These are phyloP conservation scores for Diplodia scrobiculata DNA, from an alignment of 2,329 filamentous ascomycete genomes.

Conservation along the genomic window DNA sequence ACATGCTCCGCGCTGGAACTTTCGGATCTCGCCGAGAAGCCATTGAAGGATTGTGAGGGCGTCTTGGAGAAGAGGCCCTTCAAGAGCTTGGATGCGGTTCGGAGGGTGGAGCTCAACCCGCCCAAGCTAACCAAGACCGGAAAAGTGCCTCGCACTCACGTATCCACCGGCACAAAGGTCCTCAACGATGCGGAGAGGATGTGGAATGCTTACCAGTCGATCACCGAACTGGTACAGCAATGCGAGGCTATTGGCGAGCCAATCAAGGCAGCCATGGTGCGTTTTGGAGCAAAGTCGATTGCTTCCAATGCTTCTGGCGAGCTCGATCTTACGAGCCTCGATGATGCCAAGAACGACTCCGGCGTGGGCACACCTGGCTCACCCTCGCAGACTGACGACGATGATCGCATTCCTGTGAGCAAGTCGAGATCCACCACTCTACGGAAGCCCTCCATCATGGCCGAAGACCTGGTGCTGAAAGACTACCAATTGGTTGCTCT, in stretches of 20 bases:
- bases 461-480: slow-evolving; percentile 75
- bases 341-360: slow-evolving; percentile 57
- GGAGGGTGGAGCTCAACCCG: slow-evolving; percentile 58
- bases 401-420: slow-evolving; percentile 45
- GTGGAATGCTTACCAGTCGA: slow-evolving; percentile 75
- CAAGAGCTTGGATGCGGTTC: slow-evolving; percentile 63
- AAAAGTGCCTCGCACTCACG: slow-evolving; percentile 48
- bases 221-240: slow-evolving; percentile 76
- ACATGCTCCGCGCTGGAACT: slow-evolving; percentile 73
- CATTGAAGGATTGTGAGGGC: slow-evolving; percentile 66
- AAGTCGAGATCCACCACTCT: slow-evolving; percentile 52
- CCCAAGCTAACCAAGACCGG: slow-evolving; percentile 37
- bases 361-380: slow-evolving; percentile 66
- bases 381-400: slow-evolving; percentile 43
- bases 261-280: slow-evolving; percentile 64
- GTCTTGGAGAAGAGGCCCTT: slow-evolving; percentile 79
- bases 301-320: slow-evolving; percentile 59
- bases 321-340: slow-evolving; percentile 61
- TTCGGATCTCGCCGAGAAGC: slow-evolving; percentile 76
- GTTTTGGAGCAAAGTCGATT: slow-evolving; percentile 66
- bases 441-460: slow-evolving; percentile 76
- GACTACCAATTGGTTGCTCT: slow-evolving; percentile 92
- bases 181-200: slow-evolving; percentile 71
- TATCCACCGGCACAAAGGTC: slow-evolving; percentile 64
- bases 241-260: slow-evolving; percentile 74